Percentiles rank a stretch among this genome's conserved stretches.
Evolutionary conservation across 177 flowering plant genomes (phyloP).

Genomic region (Vitis hybrid): DNA sequence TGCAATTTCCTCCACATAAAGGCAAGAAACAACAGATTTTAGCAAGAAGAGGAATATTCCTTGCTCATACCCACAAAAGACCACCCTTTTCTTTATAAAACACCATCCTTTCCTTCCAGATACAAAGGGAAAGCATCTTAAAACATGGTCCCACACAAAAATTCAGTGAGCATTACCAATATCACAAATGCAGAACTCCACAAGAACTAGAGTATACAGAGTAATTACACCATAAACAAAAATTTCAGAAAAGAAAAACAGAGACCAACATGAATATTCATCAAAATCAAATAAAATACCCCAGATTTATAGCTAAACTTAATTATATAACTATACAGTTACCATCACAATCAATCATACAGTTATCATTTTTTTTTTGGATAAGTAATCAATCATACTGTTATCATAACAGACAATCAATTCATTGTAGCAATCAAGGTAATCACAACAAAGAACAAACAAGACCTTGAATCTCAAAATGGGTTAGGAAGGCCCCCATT

Average conservation of each 20-base stretch:
- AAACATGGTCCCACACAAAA: conserved; percentile 12
- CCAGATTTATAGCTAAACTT: not conserved
- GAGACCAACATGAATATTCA: not conserved
- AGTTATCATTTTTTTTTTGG: not conserved
- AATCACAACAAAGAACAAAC: not conserved
- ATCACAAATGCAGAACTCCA: not conserved
- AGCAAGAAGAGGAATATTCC: conserved; percentile 20
- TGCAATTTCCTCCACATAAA: not conserved
- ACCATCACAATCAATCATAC: not conserved
- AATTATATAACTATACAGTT: not conserved
- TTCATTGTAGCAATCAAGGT: not conserved
- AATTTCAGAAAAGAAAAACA: not conserved
- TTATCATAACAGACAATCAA: not conserved
- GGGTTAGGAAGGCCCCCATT: conserved; percentile 1
- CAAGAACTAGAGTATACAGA: not conserved
- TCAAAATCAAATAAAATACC: not conserved
- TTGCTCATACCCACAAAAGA: conserved; percentile 11
- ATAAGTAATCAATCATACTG: not conserved
- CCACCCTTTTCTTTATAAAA: conserved; percentile 12
- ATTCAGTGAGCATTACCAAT: not conserved
- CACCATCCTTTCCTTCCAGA: conserved; percentile 11
- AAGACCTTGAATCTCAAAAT: not conserved
- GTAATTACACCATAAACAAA: not conserved
- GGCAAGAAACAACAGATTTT: not conserved
- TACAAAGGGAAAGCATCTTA: conserved; percentile 13